Conservation (phyloP, 257 asterid genomes). For the Rhazya stricta region DNA sequence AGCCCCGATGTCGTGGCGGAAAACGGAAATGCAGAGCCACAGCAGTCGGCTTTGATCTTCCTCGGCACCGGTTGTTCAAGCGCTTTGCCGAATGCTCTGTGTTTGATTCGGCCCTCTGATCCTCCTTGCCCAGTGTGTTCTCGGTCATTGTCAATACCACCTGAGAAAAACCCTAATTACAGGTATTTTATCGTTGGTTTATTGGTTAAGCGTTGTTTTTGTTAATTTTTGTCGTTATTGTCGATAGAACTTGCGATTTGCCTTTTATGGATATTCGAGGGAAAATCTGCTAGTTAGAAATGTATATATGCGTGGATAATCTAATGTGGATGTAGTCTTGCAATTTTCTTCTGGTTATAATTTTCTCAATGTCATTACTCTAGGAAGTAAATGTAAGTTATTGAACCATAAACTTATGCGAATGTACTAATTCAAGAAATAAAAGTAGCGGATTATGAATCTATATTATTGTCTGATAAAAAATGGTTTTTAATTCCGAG, state of each 20-base stretch:
- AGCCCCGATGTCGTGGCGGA: conserved; percentile 26
- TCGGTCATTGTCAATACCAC: conserved; percentile 61
- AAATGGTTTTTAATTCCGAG: background rate
- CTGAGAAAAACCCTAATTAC: conserved; percentile 77
- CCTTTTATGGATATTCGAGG: background rate
- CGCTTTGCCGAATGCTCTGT: conserved; percentile 73
- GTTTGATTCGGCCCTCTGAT: conserved; percentile 77
- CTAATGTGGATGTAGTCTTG: background rate
- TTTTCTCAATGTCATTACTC: background rate
- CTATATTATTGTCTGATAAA: background rate
- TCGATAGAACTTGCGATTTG: background rate
- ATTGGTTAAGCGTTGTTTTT: background rate
- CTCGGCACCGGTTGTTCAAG: conserved; percentile 98
- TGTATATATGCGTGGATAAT: background rate
- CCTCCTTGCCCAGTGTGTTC: conserved; percentile 86
- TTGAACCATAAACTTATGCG: background rate
- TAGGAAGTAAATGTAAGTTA: background rate
- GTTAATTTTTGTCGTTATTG: background rate
- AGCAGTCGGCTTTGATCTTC: conserved; percentile 68
- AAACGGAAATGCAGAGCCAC: conserved; percentile 46
- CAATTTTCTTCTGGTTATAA: background rate
- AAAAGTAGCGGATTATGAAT: background rate
- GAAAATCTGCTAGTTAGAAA: background rate
- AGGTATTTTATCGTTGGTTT: conserved; percentile 35
- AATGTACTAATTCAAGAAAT: background rate